phyloP scores from a whole-genome alignment of 257 asterid species.

The Ajuga chamaepitys region DNA sequence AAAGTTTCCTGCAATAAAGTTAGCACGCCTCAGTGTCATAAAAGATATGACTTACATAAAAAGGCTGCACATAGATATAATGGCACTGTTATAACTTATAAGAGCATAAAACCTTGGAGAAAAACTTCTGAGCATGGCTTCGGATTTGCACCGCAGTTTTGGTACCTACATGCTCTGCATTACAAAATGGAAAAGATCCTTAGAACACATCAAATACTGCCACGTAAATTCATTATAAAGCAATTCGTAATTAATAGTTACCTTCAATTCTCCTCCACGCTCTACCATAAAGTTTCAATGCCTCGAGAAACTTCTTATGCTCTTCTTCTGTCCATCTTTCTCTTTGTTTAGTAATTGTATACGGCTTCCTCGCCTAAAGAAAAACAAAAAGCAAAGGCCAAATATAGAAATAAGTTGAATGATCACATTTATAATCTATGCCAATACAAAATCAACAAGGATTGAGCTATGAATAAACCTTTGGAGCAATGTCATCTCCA shows the following conservation, averaged over 20 bases:
- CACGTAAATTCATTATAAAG: background rate
- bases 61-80: slow-evolving; percentile 34
- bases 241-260: background rate
- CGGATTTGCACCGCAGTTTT: slow-evolving; percentile 97
- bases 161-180: slow-evolving; percentile 73
- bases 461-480: slow-evolving; percentile 31
- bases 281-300: slow-evolving; percentile 79
- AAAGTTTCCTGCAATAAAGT: background rate
- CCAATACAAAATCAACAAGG: background rate
- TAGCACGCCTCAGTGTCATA: slow-evolving; percentile 43
- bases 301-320: slow-evolving; percentile 81
- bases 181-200: slow-evolving; percentile 1
- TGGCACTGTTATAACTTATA: slow-evolving; percentile 38
- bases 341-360: slow-evolving; percentile 87
- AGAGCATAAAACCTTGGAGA: slow-evolving; percentile 81
- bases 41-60: slow-evolving; percentile 44
- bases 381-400: background rate
- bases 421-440: background rate
- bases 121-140: slow-evolving; percentile 97
- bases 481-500: slow-evolving; percentile 55
- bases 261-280: slow-evolving; percentile 98
- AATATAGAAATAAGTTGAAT: background rate
- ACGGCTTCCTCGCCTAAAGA: slow-evolving; percentile 70
- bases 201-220: background rate
- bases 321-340: slow-evolving; percentile 96